phyloP scores from a whole-genome alignment of 75 land plant genomes.

The Pinus albicaulis region DNA sequence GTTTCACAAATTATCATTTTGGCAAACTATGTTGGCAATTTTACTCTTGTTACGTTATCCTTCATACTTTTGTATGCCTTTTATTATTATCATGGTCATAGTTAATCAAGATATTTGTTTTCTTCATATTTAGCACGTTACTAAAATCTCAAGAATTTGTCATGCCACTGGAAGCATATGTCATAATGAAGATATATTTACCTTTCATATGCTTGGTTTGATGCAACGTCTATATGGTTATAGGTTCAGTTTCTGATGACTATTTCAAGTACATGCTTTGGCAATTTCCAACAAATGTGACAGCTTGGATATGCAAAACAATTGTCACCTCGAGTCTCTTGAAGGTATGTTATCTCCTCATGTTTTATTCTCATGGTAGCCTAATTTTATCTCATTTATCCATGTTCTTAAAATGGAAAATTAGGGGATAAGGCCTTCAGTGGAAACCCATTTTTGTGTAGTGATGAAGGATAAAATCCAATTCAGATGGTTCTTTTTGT shows the following conservation, averaged over 20 bases:
- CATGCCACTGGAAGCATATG: not conserved
- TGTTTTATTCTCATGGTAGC: not conserved
- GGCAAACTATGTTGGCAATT: not conserved
- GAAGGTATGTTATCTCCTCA: slow-evolving; percentile 41
- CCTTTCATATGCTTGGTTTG: not conserved
- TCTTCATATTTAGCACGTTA: not conserved
- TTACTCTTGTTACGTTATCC: not conserved
- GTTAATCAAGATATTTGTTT: not conserved
- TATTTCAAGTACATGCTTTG: slow-evolving; percentile 91
- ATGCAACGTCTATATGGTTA: slow-evolving; percentile 9
- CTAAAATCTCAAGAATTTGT: not conserved
- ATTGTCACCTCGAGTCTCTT: slow-evolving; percentile 97
- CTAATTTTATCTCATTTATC: slow-evolving; percentile 4
- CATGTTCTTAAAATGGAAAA: not conserved
- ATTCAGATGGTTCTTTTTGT: not conserved
- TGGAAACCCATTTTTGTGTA: no score
- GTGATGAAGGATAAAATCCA: no score
- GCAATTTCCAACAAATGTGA: slow-evolving; percentile 98
- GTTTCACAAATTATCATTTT: not conserved
- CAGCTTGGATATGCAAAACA: slow-evolving; percentile 96
- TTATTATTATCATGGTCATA: not conserved
- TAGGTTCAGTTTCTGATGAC: slow-evolving; percentile 95
- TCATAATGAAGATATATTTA: slow-evolving; percentile 4
- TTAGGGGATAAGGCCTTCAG: no score
- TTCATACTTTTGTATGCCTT: not conserved